Evolutionary conservation across 768 basidiomycete species (phyloP), one percentile per base, ranked within the genome.

Genomic region (Lentinula aciculospora): DNA sequence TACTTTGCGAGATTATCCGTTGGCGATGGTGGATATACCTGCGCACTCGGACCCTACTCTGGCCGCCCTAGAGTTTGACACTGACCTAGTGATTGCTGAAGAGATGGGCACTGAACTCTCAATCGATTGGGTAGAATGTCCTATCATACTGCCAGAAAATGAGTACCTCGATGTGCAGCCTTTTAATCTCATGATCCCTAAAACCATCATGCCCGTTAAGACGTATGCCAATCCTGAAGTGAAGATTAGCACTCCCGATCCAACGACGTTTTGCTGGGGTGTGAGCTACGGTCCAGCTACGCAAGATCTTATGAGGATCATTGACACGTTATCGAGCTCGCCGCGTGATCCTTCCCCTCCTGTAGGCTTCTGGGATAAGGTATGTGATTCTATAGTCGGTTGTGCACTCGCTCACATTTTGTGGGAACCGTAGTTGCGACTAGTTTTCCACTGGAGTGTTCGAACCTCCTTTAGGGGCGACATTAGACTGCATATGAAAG

Each of bases 341-440:
- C 83, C 91, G 50, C 80, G 83, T 45, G 95, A 98, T 70, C 77
- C 82, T 21, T 95, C 93, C 2, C 89, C 92, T 12, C 78, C 82
- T 9, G 66, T 96, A 60, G 95, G 94, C 6, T 96, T 97, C 68
- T 97, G 95, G 95, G 95, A 98, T 69, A 98, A 97, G 80, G 85
- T 89, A 59, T 63, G 76, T 60, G 59, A 3, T 64, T 34, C 13
- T 36, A 10, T 9, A 45, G 17, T 15, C 9, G 32, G 21, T 57
- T 10, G 32, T 4, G n/a, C 28, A 3, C 37, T 25, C 29, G 27
- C 19, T 58, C 10, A 46, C 25, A 47, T 31, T 29, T 61, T 49
- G 58, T 40, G 28, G 55, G 28, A 45, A 28, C 40, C 42, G 25
- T 60, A 90, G 88, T 67, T 94, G 63, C 79, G 90, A 27, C 75